phyloP scores from a whole-genome alignment of 257 asterid species.

The Verbena officinalis region DNA sequence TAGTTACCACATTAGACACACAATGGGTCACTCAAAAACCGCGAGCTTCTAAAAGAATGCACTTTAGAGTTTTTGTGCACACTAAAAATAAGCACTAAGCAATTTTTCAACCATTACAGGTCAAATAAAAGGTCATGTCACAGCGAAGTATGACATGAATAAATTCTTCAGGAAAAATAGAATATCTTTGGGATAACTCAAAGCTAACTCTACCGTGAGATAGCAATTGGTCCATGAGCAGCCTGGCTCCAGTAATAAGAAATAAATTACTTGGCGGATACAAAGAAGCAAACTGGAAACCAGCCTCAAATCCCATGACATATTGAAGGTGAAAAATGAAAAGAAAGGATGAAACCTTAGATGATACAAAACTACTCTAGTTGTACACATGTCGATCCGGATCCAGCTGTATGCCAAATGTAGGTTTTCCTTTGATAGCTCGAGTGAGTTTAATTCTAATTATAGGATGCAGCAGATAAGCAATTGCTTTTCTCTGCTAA shows the following conservation, averaged over 20 bases:
- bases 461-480: neutral
- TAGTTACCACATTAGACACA: neutral
- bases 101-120: neutral
- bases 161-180: neutral
- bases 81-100: neutral
- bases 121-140: neutral
- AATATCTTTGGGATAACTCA: conserved; percentile 8
- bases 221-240: neutral
- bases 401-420: neutral
- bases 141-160: conserved; percentile 1
- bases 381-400: neutral
- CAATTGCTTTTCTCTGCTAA: neutral
- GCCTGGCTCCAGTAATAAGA: conserved; percentile 5
- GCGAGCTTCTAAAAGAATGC: neutral
- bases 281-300: conserved; percentile 1
- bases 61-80: neutral
- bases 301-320: conserved; percentile 5
- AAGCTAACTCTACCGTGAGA: neutral
- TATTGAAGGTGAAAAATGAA: neutral
- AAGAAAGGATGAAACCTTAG: conserved; percentile 8
- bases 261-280: conserved; percentile 2
- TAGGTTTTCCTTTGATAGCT: neutral
- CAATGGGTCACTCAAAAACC: neutral
- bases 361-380: neutral
- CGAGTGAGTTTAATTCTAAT: neutral